Percentiles rank a stretch among this genome's conserved stretches.
Conservation (phyloP, 345 rosid genomes). For the Melaleuca quinquenervia region DNA sequence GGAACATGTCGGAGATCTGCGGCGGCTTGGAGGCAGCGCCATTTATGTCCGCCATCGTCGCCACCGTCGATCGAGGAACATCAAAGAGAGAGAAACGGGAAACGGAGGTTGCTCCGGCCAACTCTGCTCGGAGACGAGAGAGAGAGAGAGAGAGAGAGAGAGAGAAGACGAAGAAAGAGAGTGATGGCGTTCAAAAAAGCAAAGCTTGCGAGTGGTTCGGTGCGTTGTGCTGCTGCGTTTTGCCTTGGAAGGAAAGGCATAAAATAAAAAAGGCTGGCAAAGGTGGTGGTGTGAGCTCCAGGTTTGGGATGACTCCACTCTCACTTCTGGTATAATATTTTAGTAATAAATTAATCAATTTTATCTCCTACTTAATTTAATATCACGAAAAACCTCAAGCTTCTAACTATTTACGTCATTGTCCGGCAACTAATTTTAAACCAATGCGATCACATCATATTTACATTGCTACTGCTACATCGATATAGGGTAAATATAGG, state of each 20-base stretch:
- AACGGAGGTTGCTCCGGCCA: not conserved
- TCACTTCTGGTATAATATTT: not conserved
- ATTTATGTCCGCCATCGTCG: not conserved
- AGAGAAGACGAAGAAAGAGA: not conserved
- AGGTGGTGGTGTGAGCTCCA: not conserved
- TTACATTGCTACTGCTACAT: too few relatives aligned
- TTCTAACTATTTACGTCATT: too few relatives aligned
- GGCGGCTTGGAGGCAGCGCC: constrained; percentile 32
- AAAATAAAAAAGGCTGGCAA: not conserved
- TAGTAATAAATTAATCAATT: not conserved
- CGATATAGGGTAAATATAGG: too few relatives aligned
- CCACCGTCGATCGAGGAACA: not conserved
- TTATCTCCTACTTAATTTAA: not conserved
- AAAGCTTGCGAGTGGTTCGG: not conserved
- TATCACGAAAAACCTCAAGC: not conserved
- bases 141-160: not conserved
- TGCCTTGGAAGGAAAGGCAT: not conserved
- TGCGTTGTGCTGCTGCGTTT: not conserved
- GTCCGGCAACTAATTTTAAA: too few relatives aligned
- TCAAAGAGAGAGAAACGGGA: not conserved
- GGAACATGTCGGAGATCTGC: constrained; percentile 83
- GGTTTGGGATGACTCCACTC: not conserved
- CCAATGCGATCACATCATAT: too few relatives aligned
- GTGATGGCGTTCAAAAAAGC: not conserved
- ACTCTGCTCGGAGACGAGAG: not conserved